Percentiles rank a stretch among this genome's conserved stretches.
These are phyloP conservation scores for Gamarada debralockiae DNA, from an alignment of 495 filamentous ascomycete genomes.

Conservation along the genomic window DNA sequence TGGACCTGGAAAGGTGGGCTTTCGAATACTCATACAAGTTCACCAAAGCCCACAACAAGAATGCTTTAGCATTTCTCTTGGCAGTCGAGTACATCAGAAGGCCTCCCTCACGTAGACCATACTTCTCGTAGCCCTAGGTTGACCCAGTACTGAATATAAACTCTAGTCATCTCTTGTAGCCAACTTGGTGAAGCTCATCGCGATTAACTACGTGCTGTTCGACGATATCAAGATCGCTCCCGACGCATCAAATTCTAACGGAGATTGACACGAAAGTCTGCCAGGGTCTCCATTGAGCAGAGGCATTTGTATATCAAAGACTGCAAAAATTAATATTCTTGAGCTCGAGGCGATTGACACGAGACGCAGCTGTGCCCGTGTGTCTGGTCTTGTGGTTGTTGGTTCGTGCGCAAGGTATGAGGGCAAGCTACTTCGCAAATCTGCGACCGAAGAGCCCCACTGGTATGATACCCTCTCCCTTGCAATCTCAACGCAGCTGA, in stretches of 20 bases:
- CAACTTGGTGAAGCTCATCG: background rate
- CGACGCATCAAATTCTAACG: background rate
- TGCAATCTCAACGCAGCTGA: background rate
- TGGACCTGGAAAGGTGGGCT: background rate
- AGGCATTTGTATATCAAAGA: background rate
- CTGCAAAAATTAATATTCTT: background rate
- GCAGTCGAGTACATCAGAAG: background rate
- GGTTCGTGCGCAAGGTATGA: background rate
- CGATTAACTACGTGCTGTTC: background rate
- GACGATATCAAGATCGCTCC: background rate
- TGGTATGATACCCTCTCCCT: background rate
- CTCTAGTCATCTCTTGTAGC: background rate
- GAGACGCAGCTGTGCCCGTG: background rate
- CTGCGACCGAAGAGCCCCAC: background rate
- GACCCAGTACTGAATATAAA: background rate
- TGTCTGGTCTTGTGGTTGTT: background rate
- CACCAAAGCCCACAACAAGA: background rate
- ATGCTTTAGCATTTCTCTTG: background rate
- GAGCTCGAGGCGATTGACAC: background rate
- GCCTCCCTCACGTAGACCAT: background rate
- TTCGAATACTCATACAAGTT: background rate
- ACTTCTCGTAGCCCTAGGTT: background rate
- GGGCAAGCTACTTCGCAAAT: background rate
- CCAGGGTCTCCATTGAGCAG: background rate
- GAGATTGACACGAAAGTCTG: background rate